Percentiles rank a stretch among this genome's conserved stretches.
Evolutionary conservation across 768 basidiomycete genomes (phyloP).

Genomic region (Auriscalpium orientale): DNA sequence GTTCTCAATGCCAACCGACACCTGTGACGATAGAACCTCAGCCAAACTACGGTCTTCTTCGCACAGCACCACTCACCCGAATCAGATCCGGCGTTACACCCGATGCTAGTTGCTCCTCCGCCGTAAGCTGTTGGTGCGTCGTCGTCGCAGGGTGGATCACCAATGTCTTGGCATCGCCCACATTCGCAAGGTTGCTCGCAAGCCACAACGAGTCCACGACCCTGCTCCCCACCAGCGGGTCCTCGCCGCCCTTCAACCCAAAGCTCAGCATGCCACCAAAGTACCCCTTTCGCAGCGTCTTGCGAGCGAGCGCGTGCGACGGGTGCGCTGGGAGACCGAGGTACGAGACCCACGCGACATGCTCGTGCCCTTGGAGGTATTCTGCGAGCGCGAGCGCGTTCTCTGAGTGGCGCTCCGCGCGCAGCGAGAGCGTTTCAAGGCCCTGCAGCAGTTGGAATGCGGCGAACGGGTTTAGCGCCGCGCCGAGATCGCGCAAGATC

Average conservation of each 20-base stretch:
- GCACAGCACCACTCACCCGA: constrained; percentile 35
- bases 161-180: constrained; percentile 74
- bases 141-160: constrained; percentile 75
- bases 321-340: constrained; percentile 58
- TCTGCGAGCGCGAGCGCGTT: constrained; percentile 65
- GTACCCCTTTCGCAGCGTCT: constrained; percentile 43
- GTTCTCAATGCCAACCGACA: constrained; percentile 35
- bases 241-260: constrained; percentile 49
- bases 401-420: constrained; percentile 61
- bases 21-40: constrained; percentile 18
- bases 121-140: constrained; percentile 63
- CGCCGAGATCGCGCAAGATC: constrained; percentile 61
- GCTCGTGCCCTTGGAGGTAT: constrained; percentile 54
- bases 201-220: constrained; percentile 66
- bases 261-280: constrained; percentile 77
- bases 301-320: constrained; percentile 51
- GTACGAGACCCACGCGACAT: constrained; percentile 74
- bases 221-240: constrained; percentile 38
- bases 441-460: constrained; percentile 75
- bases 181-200: constrained; percentile 67
- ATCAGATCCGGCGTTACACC: constrained; percentile 75
- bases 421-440: constrained; percentile 67
- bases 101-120: constrained; percentile 51
- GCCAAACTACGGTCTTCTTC: not conserved
- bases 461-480: constrained; percentile 59